Conservation (phyloP, 225 moss, liverwort and hornwort genomes). For the Climacium dendroides region DNA sequence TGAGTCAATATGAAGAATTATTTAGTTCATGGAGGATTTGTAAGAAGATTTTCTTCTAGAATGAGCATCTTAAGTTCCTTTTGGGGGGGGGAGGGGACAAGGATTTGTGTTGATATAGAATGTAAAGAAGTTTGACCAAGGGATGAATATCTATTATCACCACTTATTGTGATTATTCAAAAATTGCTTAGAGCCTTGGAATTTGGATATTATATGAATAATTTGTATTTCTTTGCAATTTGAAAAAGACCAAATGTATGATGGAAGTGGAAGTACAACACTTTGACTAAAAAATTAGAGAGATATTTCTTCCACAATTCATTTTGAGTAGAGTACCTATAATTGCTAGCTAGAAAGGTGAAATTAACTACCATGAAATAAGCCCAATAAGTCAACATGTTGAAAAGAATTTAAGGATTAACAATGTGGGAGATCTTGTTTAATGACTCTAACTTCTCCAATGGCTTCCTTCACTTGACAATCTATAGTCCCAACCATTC, state of each 20-base stretch:
- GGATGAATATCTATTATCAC: rapidly evolving
- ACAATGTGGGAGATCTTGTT: not conserved
- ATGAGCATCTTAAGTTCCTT: rapidly evolving
- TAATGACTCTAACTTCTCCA: not conserved
- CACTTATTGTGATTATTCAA: not conserved
- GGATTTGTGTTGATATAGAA: rapidly evolving
- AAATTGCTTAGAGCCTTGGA: not conserved
- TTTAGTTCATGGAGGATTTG: too few species aligned
- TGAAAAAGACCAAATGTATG: not conserved
- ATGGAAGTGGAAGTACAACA: not conserved
- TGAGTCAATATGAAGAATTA: not conserved
- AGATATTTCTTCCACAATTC: rapidly evolving
- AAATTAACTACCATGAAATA: rapidly evolving
- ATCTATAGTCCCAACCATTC: too few species aligned
- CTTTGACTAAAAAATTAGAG: not conserved
- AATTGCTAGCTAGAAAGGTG: not conserved
- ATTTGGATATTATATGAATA: not conserved
- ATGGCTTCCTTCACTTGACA: not conserved
- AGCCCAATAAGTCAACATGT: not conserved
- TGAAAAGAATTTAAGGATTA: not conserved
- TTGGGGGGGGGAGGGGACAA: rapidly evolving
- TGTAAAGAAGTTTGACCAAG: too few species aligned
- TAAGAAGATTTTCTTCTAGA: rapidly evolving
- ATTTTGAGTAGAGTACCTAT: not conserved
- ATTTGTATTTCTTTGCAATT: too few species aligned